These are phyloP conservation scores for Rhizoclosmatium globosum DNA, from an alignment of 192 early-diverging fungal species.

Conservation along the genomic window DNA sequence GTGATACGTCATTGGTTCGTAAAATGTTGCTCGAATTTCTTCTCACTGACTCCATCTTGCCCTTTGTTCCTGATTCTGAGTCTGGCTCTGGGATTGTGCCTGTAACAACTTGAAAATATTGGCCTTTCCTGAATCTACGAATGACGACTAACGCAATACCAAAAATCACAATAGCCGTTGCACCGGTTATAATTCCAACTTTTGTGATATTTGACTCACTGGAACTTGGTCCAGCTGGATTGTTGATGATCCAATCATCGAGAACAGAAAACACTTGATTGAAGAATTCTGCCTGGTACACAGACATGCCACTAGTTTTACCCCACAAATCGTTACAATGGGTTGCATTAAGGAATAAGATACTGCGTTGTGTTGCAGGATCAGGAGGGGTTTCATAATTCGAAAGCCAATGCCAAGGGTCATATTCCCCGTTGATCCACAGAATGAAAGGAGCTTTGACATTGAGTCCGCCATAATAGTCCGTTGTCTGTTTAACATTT, in stretches of 20 bases:
- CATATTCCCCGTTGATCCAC: constrained; percentile 31
- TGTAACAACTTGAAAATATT: too few species aligned
- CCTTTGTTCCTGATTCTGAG: too few species aligned
- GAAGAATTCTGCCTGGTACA: background rate
- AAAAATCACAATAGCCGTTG: too few species aligned
- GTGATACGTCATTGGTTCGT: too few species aligned
- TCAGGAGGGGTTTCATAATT: constrained; percentile 26
- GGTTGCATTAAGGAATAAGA: constrained; percentile 18
- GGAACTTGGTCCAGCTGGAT: background rate
- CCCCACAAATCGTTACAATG: constrained; percentile 37
- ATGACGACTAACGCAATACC: too few species aligned
- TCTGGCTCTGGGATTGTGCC: too few species aligned
- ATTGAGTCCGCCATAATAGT: background rate
- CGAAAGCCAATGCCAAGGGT: constrained; percentile 35
- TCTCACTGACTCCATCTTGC: too few species aligned
- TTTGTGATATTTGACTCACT: too few species aligned
- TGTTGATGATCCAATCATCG: constrained; percentile 16
- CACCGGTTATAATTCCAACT: too few species aligned
- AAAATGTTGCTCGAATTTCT: too few species aligned
- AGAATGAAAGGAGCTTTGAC: constrained; percentile 5
- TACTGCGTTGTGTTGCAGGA: background rate
- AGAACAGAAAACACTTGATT: background rate
- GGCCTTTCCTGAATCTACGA: too few species aligned
- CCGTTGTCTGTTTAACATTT: background rate
- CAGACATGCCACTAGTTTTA: background rate